These are phyloP conservation scores for Amylocarpus encephaloides DNA, from an alignment of 2,329 filamentous ascomycete species.

Conservation along the genomic window DNA sequence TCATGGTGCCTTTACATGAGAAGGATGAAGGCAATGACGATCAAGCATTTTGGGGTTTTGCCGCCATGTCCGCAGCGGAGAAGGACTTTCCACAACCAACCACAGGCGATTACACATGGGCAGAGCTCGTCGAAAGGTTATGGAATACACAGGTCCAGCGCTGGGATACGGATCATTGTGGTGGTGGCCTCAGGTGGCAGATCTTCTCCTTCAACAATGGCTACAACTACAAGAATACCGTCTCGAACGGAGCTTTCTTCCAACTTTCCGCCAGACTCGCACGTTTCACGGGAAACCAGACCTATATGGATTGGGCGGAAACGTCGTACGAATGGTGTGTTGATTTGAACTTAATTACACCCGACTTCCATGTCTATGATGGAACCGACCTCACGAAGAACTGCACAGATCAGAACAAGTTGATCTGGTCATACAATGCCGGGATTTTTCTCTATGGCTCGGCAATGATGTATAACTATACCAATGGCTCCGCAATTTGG, in stretches of 20 bases:
- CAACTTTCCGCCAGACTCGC: slow-evolving; percentile 72
- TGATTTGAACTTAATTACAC: slow-evolving; percentile 50
- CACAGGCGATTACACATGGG: slow-evolving; percentile 52
- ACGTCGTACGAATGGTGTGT: slow-evolving; percentile 62
- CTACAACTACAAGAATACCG: slow-evolving; percentile 75
- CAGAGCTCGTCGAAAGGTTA: slow-evolving; percentile 61
- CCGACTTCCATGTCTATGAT: slow-evolving; percentile 52
- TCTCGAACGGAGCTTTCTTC: slow-evolving; percentile 79
- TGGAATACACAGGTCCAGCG: slow-evolving; percentile 66
- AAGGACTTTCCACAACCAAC: slow-evolving; percentile 58
- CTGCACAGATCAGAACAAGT: slow-evolving; percentile 45
- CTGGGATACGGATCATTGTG: slow-evolving; percentile 63
- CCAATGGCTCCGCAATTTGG: slow-evolving; percentile 47
- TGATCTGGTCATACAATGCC: slow-evolving; percentile 59
- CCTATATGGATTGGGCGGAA: slow-evolving; percentile 60
- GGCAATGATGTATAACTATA: slow-evolving; percentile 57
- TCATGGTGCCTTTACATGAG: slow-evolving; percentile 49
- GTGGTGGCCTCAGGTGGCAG: slow-evolving; percentile 74
- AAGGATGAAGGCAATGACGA: slow-evolving; percentile 68
- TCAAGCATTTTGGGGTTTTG: slow-evolving; percentile 67
- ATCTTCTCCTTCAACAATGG: slow-evolving; percentile 73
- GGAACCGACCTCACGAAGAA: slow-evolving; percentile 47
- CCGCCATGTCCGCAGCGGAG: slow-evolving; percentile 62
- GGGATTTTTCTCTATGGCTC: slow-evolving; percentile 62
- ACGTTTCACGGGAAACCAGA: slow-evolving; percentile 60